phyloP scores from a whole-genome alignment of 2,329 filamentous ascomycete species.

The Fusarium pseudoanthophilum region DNA sequence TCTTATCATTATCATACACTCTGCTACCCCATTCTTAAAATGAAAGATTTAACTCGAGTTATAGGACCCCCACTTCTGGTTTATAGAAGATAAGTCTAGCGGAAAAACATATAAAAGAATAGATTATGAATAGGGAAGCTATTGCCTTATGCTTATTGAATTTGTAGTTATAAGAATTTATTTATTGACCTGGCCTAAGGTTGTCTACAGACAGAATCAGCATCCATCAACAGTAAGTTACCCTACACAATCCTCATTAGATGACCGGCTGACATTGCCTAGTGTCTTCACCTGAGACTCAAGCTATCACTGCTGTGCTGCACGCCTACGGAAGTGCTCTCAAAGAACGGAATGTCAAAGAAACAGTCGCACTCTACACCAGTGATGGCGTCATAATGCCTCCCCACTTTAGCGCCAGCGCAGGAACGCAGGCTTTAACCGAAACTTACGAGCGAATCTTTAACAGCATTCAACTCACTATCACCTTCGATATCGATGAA shows the following conservation, averaged over 20 bases:
- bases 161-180: accelerated
- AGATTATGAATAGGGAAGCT: accelerated
- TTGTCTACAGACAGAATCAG: too few relatives aligned
- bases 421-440: accelerated
- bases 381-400: neutral
- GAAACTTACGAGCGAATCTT: neutral
- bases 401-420: neutral
- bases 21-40: neutral
- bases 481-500: neutral
- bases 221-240: neutral
- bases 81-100: accelerated
- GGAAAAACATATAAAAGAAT: accelerated
- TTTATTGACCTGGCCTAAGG: accelerated
- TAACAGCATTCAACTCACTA: accelerated
- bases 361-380: neutral
- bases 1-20: too few relatives aligned
- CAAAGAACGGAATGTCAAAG: neutral
- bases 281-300: neutral
- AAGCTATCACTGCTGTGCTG: neutral
- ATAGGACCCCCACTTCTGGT: neutral
- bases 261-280: neutral
- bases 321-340: neutral
- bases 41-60: accelerated
- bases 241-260: neutral
- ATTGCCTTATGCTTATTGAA: accelerated